phyloP scores from a whole-genome alignment of 805 yeast species.

The Hanseniaspora guilliermondii region DNA sequence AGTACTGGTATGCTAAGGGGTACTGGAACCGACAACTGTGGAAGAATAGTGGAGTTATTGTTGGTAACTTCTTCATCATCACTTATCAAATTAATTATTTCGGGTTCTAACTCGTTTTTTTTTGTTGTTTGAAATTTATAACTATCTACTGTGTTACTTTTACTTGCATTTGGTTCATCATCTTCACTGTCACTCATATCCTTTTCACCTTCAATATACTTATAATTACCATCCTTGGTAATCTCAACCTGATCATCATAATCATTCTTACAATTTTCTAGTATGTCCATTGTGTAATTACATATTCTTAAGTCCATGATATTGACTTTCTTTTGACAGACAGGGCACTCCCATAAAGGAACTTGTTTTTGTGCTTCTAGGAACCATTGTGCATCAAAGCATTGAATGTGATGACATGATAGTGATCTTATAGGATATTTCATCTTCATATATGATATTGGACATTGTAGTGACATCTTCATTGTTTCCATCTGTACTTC shows the following conservation, averaged over 20 bases:
- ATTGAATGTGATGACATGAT: constrained; percentile 68
- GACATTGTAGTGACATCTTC: constrained; percentile 60
- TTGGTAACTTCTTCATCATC: constrained; percentile 30
- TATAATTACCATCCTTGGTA: constrained; percentile 66
- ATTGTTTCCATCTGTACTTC: constrained; percentile 58
- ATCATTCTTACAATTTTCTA: constrained; percentile 37
- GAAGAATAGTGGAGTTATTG: not conserved
- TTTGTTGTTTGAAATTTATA: constrained; percentile 11
- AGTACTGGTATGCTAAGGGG: not conserved
- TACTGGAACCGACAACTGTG: not conserved
- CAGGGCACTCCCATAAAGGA: constrained; percentile 81
- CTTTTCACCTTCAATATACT: constrained; percentile 22
- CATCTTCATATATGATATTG: constrained; percentile 62
- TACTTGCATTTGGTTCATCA: not conserved
- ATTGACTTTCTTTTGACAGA: constrained; percentile 47
- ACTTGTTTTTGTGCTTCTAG: constrained; percentile 64
- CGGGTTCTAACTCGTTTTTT: constrained; percentile 24
- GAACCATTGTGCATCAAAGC: constrained; percentile 73
- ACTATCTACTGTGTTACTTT: constrained; percentile 1
- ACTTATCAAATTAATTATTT: constrained; percentile 40
- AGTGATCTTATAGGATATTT: constrained; percentile 57
- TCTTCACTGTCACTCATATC: constrained; percentile 21
- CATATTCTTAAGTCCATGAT: constrained; percentile 55
- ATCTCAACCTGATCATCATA: constrained; percentile 57
- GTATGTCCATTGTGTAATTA: constrained; percentile 56